phyloP scores from a whole-genome alignment of 148 eudicot genomes.

The Vaccinium macrocarpon region DNA sequence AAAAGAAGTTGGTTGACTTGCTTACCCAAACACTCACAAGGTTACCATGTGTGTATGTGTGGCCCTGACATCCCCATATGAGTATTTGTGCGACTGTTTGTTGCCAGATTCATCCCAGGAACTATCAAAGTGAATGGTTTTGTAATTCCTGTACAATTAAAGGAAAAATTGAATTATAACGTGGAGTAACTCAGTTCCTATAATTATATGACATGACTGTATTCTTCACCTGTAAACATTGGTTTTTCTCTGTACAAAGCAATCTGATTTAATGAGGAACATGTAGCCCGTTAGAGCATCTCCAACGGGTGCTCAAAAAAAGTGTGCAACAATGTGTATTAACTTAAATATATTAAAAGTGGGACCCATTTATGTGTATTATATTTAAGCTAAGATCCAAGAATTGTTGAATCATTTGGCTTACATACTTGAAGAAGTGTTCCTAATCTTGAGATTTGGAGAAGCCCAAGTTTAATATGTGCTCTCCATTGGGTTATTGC shows the following conservation, averaged over 20 bases:
- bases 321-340: no score
- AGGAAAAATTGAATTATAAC: neutral
- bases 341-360: no score
- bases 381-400: neutral
- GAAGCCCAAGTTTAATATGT: neutral
- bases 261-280: no score
- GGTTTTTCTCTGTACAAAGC: neutral
- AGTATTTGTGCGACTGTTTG: neutral
- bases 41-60: neutral
- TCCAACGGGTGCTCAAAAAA: no score
- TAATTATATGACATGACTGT: neutral
- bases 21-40: neutral
- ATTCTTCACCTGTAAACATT: neutral
- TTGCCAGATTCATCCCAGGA: neutral
- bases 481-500: slow-evolving; percentile 16
- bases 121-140: neutral
- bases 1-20: no score
- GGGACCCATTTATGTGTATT: no score
- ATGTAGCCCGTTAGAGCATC: no score
- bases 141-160: neutral
- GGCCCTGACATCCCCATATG: neutral
- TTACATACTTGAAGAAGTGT: neutral
- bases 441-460: slow-evolving; percentile 4
- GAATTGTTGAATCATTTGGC: neutral
- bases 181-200: neutral